Base-by-base conservation (phyloP, 2,329 filamentous ascomycete species). In the Fusarium caatingaense region DNA sequence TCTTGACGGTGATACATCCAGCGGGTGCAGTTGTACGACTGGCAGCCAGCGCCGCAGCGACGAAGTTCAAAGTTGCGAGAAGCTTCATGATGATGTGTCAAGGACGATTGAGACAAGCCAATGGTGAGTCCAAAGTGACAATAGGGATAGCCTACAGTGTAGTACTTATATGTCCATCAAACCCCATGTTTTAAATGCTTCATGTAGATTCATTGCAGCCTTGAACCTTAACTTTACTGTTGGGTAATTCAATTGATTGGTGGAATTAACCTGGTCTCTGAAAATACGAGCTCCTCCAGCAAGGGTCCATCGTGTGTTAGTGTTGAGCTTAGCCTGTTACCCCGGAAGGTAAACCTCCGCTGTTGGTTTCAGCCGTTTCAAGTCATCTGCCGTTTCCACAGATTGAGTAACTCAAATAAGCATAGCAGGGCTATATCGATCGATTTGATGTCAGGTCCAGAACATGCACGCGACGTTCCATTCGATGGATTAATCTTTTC, bases 1-100 rank as follows among this genome's bases (percentile, higher is more conserved):
- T 80, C 21, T 78, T 77, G 2, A 88, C 87, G 4, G 83, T 80
- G 6, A 88, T 78, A 53, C 86, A 86, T 27, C 86, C 86, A 5
- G 80, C 72, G 4, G 87, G 87, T 1, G 80, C 74, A 10, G 74
- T 76, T 13, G 79, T 81, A 21, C 80, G 79, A 55, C 76, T 75
- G 1, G 72, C 77, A 8, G 79, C 80, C 8, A 79, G 58, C 16
- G 45, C 73, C 12, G 67, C 55, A 7, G 72, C 51, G 40, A 69
- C 42, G 12, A 74, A 59, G n/a, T 34, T 57, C 11, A 74, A 42
- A 8, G 44, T 21, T 5, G 57, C 23, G 5, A 73, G 48, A 25
- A 73, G 44, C 61, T 74, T 74, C 72, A 74, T 74, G 37, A 5
- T 60, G 47, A 30, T 28, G 10, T 12, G 12, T 51, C 6, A 21